A percentile compares a stretch with the other conserved stretches of the same genome.
These are phyloP conservation scores for Cochliopodium minus DNA, from an alignment of 208 protist species.

Conservation along the genomic window DNA sequence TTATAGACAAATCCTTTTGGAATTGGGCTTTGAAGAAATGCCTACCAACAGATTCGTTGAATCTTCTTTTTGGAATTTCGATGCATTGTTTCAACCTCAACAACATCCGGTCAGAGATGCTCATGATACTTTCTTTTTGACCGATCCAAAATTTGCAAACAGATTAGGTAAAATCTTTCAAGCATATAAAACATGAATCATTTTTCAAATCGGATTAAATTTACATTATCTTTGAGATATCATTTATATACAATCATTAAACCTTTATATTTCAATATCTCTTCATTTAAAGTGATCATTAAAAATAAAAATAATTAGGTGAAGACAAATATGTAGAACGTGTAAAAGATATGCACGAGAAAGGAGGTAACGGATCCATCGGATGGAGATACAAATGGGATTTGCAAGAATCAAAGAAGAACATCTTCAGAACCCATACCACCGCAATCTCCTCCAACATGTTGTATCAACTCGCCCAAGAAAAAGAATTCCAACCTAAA, in stretches of 20 bases:
- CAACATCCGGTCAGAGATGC: slow-evolving; percentile 96
- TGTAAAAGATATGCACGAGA: slow-evolving; percentile 77
- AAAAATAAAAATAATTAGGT: slow-evolving; percentile 26
- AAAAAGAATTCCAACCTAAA: slow-evolving; percentile 64
- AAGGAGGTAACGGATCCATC: slow-evolving; percentile 51
- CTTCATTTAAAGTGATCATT: slow-evolving; percentile 13
- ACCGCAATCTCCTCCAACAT: slow-evolving; percentile 91
- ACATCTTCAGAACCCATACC: slow-evolving; percentile 98
- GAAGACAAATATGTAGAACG: slow-evolving; percentile 62
- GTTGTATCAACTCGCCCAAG: slow-evolving; percentile 76
- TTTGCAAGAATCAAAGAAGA: slow-evolving; percentile 75
- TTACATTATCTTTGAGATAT: no score
- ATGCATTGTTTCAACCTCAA: slow-evolving; percentile 98
- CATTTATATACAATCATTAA: no score
- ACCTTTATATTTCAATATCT: no score
- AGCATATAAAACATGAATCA: no score
- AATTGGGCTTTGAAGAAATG: slow-evolving; percentile 99
- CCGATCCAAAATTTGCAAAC: slow-evolving; percentile 50
- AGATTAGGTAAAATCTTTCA: no score
- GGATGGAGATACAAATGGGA: slow-evolving; percentile 78
- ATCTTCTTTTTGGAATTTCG: slow-evolving; percentile 99
- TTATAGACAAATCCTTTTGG: slow-evolving; percentile 96
- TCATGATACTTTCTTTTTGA: slow-evolving; percentile 99
- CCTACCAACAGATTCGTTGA: slow-evolving; percentile 94
- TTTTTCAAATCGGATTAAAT: no score